These are phyloP conservation scores for Chenopodium suecicum DNA, from an alignment of 148 eudicot species.

Conservation along the genomic window DNA sequence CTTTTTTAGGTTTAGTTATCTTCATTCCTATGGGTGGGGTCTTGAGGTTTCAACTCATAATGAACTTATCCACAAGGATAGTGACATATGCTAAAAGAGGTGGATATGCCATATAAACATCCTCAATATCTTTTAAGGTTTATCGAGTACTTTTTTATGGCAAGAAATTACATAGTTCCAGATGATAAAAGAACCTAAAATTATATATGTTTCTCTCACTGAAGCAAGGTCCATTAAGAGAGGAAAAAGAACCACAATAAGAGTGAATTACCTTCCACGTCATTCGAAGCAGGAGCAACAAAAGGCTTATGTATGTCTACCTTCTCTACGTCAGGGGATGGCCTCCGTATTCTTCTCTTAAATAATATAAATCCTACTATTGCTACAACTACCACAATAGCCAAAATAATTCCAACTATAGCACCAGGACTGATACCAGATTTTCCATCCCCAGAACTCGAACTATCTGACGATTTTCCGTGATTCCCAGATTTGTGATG, in stretches of 20 bases:
- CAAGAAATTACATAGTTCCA: neutral
- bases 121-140: neutral
- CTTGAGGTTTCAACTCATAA: neutral
- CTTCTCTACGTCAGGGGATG: constrained; percentile 73
- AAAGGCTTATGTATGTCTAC: constrained; percentile 40
- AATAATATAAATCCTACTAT: constrained; percentile 65
- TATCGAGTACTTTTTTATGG: neutral
- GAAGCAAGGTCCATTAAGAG: constrained; percentile 10
- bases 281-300: constrained; percentile 28
- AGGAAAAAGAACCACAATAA: neutral
- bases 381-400: constrained; percentile 66
- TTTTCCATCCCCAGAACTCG: constrained; percentile 43
- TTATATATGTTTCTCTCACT: neutral
- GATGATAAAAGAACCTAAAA: neutral
- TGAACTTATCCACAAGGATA: neutral
- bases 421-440: constrained; percentile 82
- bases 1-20: neutral
- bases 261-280: constrained; percentile 45
- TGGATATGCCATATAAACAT: too few relatives aligned
- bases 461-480: constrained; percentile 34
- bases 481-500: constrained; percentile 42
- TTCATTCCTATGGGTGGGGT: neutral
- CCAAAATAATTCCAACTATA: constrained; percentile 75
- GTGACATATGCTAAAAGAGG: neutral
- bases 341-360: constrained; percentile 66